Base-by-base conservation (phyloP, 345 rosid species). In the Gossypium thurberi region DNA sequence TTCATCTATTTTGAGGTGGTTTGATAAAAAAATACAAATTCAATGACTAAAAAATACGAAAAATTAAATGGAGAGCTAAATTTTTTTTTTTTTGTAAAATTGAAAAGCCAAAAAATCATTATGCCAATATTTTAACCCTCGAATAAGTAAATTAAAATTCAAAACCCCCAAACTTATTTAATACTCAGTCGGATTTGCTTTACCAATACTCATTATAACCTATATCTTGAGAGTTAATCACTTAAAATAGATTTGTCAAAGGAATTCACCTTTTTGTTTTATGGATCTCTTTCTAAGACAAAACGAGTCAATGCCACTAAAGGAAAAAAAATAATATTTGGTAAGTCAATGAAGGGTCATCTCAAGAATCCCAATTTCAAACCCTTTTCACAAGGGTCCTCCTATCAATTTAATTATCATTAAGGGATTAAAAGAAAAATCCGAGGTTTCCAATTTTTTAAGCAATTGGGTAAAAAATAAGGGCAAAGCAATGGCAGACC, bases 401-500 rank as follows among this genome's bases (percentile, higher is more conserved):
- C 50, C 50, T 12, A 0, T 33, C 40, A 33, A 5, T 33, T 5
- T 33, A 33, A 4, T 5, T 33, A 33, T 33, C 6, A 33, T 33
- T 33, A 33, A 33, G 40, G 40, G 40, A 33, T 5, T 33, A 33
- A 33, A 33, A 33, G 40, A 33, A 33, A 33, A 33, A 33, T 33
- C 37, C 37, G 4, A 33, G 40, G 40, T 33, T 33, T 5, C 40
- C 40, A 5, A 5, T 33, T 37, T 14, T 25, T 72, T 17, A 59
- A 17, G 47, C 7, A 23, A 55, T 59, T 69, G 73, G 71, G 52
- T 70, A 23, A 71, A 44, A 18, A 18, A 33, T 33, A 5, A 33
- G 40, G 40, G 40, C 28, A 20, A 40, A 21, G 15, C 3, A 82
- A 81, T 83, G 84, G 88, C 84, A 81, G 88, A 85, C 88, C 81